Evolutionary conservation across 1,284 basidiomycete genomes (phyloP).

Genomic region (Acaromyces ingoldii): DNA sequence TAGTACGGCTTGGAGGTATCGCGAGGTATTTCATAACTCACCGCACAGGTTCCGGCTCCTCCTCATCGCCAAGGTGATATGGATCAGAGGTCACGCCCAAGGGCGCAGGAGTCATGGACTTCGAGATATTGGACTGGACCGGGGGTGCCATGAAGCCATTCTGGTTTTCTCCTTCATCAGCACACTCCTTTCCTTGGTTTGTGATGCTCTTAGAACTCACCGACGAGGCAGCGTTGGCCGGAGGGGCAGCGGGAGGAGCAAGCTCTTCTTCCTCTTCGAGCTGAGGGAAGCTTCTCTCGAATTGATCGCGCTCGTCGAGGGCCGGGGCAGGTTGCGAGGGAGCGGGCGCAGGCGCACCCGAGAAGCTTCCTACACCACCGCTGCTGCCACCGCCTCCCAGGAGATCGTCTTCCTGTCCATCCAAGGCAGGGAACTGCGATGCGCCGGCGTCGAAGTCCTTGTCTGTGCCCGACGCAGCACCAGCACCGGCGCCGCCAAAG

Average conservation of each 20-base stretch:
- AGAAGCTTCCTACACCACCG: no score
- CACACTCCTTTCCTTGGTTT: neutral
- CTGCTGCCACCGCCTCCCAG: slow-evolving; percentile 6
- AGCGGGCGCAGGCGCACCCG: no score
- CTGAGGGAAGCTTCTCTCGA: slow-evolving; percentile 86
- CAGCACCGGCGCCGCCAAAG: slow-evolving; percentile 32
- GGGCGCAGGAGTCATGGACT: slow-evolving; percentile 52
- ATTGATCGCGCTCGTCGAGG: slow-evolving; percentile 76
- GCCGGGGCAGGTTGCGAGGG: no score
- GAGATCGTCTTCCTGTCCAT: slow-evolving; percentile 46
- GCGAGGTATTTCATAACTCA: neutral
- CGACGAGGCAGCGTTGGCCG: neutral
- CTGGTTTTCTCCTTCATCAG: slow-evolving; percentile 16
- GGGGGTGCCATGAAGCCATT: slow-evolving; percentile 53
- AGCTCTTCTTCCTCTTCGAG: slow-evolving; percentile 62
- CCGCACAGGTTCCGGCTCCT: slow-evolving; percentile 40
- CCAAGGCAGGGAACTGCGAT: slow-evolving; percentile 58
- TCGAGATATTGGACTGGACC: slow-evolving; percentile 61
- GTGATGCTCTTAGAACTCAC: neutral
- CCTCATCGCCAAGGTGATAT: slow-evolving; percentile 17
- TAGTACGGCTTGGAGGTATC: neutral
- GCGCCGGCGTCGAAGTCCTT: slow-evolving; percentile 54
- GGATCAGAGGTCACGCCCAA: slow-evolving; percentile 3
- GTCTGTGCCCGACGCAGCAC: slow-evolving; percentile 10
- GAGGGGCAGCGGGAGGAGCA: neutral